Conservation (phyloP, 1,284 basidiomycete species). For the Pholiota adiposa region DNA sequence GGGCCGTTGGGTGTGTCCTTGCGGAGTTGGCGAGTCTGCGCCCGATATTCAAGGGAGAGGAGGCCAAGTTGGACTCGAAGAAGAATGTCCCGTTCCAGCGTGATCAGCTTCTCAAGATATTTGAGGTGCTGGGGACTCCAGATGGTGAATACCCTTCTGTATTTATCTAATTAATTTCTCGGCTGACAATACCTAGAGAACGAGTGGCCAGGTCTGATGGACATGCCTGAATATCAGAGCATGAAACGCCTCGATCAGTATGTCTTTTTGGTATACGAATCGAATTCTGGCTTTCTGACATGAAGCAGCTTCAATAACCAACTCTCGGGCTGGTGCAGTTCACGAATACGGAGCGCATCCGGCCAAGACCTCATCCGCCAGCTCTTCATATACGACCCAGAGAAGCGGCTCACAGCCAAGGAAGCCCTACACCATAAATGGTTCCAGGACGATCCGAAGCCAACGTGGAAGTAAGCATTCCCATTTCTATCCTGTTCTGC, state of each 20-base stretch:
- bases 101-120: slow-evolving; percentile 94
- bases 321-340: slow-evolving; percentile 80
- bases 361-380: slow-evolving; percentile 86
- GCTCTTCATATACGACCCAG: slow-evolving; percentile 92
- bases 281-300: background rate
- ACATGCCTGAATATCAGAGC: slow-evolving; percentile 88
- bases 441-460: slow-evolving; percentile 79
- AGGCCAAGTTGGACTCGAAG: slow-evolving; percentile 93
- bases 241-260: slow-evolving; percentile 82
- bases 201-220: slow-evolving; percentile 86
- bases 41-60: slow-evolving; percentile 99
- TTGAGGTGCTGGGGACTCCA: slow-evolving; percentile 93
- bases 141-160: slow-evolving; percentile 63
- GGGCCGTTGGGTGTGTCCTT: slow-evolving; percentile 97
- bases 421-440: slow-evolving; percentile 83
- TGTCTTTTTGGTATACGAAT: slow-evolving; percentile 33
- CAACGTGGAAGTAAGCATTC: slow-evolving; percentile 68
- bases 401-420: slow-evolving; percentile 81
- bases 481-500: background rate
- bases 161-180: background rate
- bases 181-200: slow-evolving; percentile 50
- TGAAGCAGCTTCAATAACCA: slow-evolving; percentile 63
- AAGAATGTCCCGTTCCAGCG: slow-evolving; percentile 94
- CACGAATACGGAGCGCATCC: slow-evolving; percentile 58
- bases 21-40: slow-evolving; percentile 92